Conservation (phyloP, 352 stramenopile genomes). For the Halophytophthora batemanensis region DNA sequence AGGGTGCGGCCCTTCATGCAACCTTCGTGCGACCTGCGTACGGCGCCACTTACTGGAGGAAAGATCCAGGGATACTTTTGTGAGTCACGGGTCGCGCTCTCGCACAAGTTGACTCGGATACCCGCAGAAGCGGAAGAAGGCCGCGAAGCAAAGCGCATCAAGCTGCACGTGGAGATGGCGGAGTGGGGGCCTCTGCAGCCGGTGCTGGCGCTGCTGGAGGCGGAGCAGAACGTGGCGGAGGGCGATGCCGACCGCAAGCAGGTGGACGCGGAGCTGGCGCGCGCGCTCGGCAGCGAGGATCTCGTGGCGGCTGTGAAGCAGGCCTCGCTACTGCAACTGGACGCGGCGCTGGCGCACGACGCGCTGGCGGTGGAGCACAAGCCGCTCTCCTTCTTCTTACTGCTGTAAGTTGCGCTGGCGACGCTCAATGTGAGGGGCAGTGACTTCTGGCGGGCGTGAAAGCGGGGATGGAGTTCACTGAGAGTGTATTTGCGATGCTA, state of each 20-base stretch:
- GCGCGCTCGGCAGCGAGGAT: constrained; percentile 43
- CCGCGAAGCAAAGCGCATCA: background rate
- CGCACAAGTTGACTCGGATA: background rate
- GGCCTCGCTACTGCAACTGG: constrained; percentile 58
- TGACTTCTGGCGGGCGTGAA: background rate
- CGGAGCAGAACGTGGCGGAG: constrained; percentile 32
- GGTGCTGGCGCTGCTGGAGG: constrained; percentile 40
- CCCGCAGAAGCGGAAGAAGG: constrained; percentile 3
- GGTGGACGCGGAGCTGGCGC: constrained; percentile 40
- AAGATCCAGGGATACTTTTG: no score
- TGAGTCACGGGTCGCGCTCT: no score
- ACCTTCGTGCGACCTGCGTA: background rate
- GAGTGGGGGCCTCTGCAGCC: constrained; percentile 56
- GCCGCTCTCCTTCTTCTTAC: constrained; percentile 34
- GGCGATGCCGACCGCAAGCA: constrained; percentile 44
- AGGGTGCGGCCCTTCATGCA: no score
- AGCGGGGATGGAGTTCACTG: no score
- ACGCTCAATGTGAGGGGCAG: background rate
- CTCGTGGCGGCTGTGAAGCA: constrained; percentile 37
- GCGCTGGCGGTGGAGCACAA: constrained; percentile 48
- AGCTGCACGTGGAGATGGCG: constrained; percentile 11
- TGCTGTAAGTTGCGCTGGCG: constrained; percentile 36
- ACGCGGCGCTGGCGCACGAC: constrained; percentile 51
- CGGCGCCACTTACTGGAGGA: background rate
- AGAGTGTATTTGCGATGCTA: background rate